Percentiles rank a stretch among this genome's conserved stretches.
Conservation (phyloP, 2,329 filamentous ascomycete species). For the Apiospora hydei region DNA sequence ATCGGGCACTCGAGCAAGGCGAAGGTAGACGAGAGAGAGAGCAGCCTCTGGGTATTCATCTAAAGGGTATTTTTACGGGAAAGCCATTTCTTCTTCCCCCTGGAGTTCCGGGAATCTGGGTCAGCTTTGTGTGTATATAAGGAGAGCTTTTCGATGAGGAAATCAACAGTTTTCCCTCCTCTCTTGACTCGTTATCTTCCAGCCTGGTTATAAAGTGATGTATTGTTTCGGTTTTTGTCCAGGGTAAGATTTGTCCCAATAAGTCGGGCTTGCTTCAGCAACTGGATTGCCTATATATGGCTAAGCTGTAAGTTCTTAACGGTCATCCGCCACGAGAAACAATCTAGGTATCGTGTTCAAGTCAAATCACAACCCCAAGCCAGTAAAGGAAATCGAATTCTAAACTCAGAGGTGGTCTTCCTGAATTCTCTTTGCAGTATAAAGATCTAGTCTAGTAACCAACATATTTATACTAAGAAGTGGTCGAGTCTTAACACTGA, state of each 20-base stretch:
- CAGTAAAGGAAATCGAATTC: background rate
- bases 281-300: background rate
- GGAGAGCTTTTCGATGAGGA: background rate
- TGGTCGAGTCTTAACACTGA: background rate
- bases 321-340: background rate
- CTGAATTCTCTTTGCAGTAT: background rate
- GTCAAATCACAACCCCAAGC: background rate
- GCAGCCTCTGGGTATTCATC: background rate
- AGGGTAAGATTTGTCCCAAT: background rate
- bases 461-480: background rate
- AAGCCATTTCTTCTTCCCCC: background rate
- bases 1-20: background rate
- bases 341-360: too few species aligned
- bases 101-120: background rate
- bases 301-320: background rate
- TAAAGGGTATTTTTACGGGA: background rate
- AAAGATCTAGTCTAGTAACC: background rate
- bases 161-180: background rate
- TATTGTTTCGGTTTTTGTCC: background rate
- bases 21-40: background rate
- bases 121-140: conserved; percentile 14
- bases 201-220: background rate
- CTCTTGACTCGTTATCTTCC: background rate
- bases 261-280: background rate
- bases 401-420: background rate